Evolutionary conservation across 148 eudicot species (phyloP).

Genomic region (Selenicereus undatus): DNA sequence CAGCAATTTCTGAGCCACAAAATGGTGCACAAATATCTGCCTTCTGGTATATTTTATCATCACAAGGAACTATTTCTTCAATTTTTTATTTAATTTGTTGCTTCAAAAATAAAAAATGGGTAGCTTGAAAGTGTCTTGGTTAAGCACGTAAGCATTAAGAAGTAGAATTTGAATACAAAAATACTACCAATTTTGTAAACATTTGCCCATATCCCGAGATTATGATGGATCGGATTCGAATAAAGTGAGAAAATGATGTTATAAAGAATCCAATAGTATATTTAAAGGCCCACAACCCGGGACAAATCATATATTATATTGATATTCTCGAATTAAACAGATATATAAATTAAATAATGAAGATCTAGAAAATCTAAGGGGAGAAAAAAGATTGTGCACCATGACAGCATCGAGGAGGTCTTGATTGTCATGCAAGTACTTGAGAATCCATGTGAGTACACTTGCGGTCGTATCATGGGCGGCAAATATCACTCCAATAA

Average conservation of each 20-base stretch:
- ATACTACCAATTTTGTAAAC: not conserved
- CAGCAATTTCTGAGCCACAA: constrained; percentile 17
- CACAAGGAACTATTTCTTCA: too few species aligned
- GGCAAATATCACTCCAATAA: constrained; percentile 80
- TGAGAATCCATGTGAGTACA: constrained; percentile 78
- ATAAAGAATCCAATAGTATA: constrained; percentile 4
- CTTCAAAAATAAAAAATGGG: not conserved
- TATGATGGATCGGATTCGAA: not conserved
- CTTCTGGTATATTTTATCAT: not conserved
- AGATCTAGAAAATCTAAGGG: not conserved
- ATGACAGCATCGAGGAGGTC: constrained; percentile 50
- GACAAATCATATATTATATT: not conserved
- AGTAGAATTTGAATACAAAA: not conserved
- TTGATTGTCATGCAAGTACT: constrained; percentile 64
- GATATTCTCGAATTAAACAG: not conserved
- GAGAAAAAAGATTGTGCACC: constrained; percentile 29
- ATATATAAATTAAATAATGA: not conserved
- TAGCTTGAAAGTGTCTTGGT: not conserved
- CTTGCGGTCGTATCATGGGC: constrained; percentile 92
- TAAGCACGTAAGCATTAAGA: constrained; percentile 6
- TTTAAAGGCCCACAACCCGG: constrained; percentile 1
- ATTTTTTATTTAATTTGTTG: not conserved
- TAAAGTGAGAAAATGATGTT: not conserved
- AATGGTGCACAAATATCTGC: constrained; percentile 11
- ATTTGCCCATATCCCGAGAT: not conserved